Conservation (phyloP, 164 flowering plant genomes). For the Vitis labrusca region DNA sequence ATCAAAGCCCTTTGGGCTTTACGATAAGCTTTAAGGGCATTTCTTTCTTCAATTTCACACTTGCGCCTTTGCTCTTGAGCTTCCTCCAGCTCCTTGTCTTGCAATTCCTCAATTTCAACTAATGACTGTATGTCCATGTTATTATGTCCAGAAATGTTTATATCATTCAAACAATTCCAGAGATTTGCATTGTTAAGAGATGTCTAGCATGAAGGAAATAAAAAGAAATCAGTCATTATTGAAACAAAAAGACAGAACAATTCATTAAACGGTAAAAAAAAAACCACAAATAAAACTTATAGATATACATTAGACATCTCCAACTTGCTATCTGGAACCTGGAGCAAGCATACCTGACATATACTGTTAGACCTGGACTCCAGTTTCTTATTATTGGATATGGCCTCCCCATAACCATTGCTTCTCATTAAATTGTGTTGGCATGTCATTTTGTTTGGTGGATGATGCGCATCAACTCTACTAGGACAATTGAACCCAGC, state of each 20-base stretch:
- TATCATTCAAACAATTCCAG: conserved; percentile 27
- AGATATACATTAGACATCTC: conserved; percentile 4
- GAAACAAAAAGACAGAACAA: not conserved
- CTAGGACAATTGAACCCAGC: conserved; percentile 5
- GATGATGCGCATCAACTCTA: conserved; percentile 2
- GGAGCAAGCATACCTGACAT: conserved; percentile 12
- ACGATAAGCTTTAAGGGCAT: conserved; percentile 76
- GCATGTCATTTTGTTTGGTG: conserved; percentile 7
- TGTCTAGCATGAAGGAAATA: conserved; percentile 21
- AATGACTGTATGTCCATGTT: conserved; percentile 39
- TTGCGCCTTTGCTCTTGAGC: conserved; percentile 71
- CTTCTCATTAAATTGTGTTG: conserved; percentile 5
- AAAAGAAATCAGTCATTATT: not conserved
- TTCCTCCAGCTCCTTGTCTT: conserved; percentile 79
- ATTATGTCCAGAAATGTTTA: conserved; percentile 21
- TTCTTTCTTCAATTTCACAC: conserved; percentile 86
- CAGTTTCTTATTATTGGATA: conserved; percentile 9
- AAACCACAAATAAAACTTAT: not conserved
- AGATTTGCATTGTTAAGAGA: conserved; percentile 23
- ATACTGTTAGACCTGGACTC: not conserved
- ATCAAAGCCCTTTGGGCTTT: conserved; percentile 76
- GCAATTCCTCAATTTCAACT: conserved; percentile 58
- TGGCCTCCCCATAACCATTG: conserved; percentile 2
- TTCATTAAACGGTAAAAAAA: not conserved
- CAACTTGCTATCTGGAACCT: conserved; percentile 4